A percentile compares a stretch with the other conserved stretches of the same genome.
phyloP scores from a whole-genome alignment of 2,329 filamentous ascomycete genomes.

The Zymoseptoria crescenta region DNA sequence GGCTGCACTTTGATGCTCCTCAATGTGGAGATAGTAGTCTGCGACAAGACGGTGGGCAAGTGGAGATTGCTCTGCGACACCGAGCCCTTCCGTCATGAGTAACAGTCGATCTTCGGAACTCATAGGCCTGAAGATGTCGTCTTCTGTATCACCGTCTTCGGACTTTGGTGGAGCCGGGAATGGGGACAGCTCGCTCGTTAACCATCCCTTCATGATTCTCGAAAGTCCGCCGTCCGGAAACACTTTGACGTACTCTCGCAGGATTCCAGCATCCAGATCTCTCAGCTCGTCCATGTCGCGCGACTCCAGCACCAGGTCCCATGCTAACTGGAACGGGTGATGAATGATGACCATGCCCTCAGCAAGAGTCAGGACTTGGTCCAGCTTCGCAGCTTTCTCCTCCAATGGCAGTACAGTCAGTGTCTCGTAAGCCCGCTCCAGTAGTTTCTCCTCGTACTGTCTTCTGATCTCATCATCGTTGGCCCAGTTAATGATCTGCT shows the following conservation, averaged over 20 bases:
- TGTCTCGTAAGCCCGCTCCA: conserved; percentile 72
- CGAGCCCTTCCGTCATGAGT: conserved; percentile 59
- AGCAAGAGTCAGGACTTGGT: conserved; percentile 67
- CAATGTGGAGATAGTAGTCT: conserved; percentile 74
- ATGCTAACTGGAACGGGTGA: conserved; percentile 80
- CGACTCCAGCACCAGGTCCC: conserved; percentile 88
- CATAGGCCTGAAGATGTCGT: conserved; percentile 43
- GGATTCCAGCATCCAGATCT: conserved; percentile 69
- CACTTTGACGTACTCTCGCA: conserved; percentile 71
- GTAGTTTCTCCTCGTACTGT: conserved; percentile 80
- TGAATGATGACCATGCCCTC: conserved; percentile 95
- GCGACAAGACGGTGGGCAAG: conserved; percentile 77
- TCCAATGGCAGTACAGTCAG: conserved; percentile 60
- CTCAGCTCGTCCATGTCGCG: conserved; percentile 65
- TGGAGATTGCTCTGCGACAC: conserved; percentile 53
- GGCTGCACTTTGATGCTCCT: conserved; percentile 75
- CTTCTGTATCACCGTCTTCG: conserved; percentile 33
- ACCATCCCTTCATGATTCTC: conserved; percentile 72
- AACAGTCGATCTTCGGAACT: conserved; percentile 71
- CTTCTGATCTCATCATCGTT: conserved; percentile 77
- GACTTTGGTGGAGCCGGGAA: conserved; percentile 59
- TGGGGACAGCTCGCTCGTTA: conserved; percentile 76
- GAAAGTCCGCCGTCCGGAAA: conserved; percentile 79
- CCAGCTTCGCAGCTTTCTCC: conserved; percentile 62
- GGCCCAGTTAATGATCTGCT: conserved; percentile 81